Base-by-base conservation (phyloP, 352 stramenopile species). In the Elongisporangium undulatum region DNA sequence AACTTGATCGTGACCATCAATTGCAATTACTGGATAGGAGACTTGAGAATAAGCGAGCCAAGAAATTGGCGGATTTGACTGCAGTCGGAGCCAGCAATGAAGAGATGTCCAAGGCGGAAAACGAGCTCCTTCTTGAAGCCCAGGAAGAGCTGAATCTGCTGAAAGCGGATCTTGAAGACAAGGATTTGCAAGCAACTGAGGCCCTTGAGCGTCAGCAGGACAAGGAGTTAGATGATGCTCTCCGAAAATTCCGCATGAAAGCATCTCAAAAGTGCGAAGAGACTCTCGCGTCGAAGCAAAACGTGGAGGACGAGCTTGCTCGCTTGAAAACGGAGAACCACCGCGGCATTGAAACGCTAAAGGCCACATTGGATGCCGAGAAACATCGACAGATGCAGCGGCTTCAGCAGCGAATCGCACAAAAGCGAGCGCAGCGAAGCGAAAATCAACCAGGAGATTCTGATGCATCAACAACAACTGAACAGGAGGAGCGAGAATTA, bases 301-400 rank as follows among this genome's bases (percentile, higher is more conserved):
- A 41, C 19, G 61, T 53, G 2, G 64, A 75, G 20, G 21, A 15
- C 1, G 60, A 75, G 41, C 66, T 72, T 26, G 49, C 61, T 19
- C 61, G 51, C 39, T 34, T 70, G 9, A 57, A 60, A 58, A 51
- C 69, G 10, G 68, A 75, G 39, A 72, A 55, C 20, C 22, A 20
- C 0, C 64, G 34, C 34, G 51, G 61, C 13, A 52, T 72, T 16
- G 29, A 24, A 7, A 53, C 53, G 2, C 64, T 75, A 2, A 53
- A 41, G 3, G 29, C 62, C 1, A 34, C 64, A 10, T 22, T 72
- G 23, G 52, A 70, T 0, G 58, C 58, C 10, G 68, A 75, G 34
- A 72, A 70, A 50, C 58, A 55, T 29, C 61, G 58, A 20, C 68
- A 75, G 34, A 55, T 70, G 34, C 61, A 72, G 23, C 61, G 52